Base-by-base conservation (phyloP, 2,329 filamentous ascomycete species). In the Pseudocercospora musae region DNA sequence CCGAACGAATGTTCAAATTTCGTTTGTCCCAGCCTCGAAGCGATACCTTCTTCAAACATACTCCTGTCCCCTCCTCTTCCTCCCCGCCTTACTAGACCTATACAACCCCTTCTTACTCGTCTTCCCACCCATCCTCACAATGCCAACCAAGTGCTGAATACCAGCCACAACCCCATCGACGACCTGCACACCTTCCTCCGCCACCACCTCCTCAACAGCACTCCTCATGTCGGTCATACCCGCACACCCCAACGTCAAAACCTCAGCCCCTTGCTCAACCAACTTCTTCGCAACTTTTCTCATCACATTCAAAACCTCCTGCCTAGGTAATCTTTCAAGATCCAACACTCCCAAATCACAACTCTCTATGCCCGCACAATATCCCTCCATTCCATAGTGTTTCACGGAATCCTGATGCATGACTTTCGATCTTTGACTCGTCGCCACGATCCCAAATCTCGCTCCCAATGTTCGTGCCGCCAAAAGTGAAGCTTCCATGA, bases 401-500 rank as follows among this genome's bases (percentile, higher is more conserved):
- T 74, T 69, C 13, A 81, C 75, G 2, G 74, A 69, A 49, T 80
- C 78, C 33, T 74, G 71, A 58, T 79, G 75, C 69, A 74, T 76
- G 58, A 79, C 75, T 42, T 74, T 76, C 21, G 75, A 78, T 20
- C 79, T 68, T 18, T 72, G 65, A 2, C 72, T 74, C 0, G 79
- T 81, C 0, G 78, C 78, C 3, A 81, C 71, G 20, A 82, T 74
- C 0, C 81, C 80, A 46, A 82, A 78, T 2, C 75, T 70, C 5
- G 77, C 75, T 1, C 82, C 82, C 1, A 84, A 74, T 59, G 81
- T 83, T 7, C 80, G 71, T 5, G 81, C 78, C 5, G 80, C 75
- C 65, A 85, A 83, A 2, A 84, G 72, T 3, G 71, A 76, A 0
- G 81, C 80, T 69, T 83, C 81, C 79, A 83, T 82, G 60, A 83